Evolutionary conservation across 148 eudicot genomes (phyloP).

Genomic region (Rhododendron vialii): DNA sequence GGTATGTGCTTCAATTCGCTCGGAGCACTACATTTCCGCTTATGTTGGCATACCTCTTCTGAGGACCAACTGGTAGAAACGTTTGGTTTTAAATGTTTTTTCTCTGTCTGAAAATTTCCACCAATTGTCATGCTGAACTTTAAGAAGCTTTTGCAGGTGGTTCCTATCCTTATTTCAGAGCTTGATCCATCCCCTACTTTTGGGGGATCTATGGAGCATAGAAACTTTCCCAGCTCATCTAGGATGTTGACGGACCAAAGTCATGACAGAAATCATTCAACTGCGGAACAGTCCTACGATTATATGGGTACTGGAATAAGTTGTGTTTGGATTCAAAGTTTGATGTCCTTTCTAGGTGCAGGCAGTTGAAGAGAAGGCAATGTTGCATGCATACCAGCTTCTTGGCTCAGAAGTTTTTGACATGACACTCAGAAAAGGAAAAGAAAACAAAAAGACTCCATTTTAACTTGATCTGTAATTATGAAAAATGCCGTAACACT

Average conservation of each 20-base stretch:
- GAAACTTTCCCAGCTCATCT: constrained; percentile 13
- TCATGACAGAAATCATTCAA: constrained; percentile 17
- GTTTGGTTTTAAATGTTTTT: background rate
- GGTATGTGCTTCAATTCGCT: background rate
- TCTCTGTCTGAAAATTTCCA: background rate
- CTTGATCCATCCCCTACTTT: constrained; percentile 5
- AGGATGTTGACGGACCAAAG: constrained; percentile 1
- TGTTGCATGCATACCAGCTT: background rate
- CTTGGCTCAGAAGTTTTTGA: background rate
- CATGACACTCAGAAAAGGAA: background rate
- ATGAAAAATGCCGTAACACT: background rate
- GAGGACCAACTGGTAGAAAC: background rate
- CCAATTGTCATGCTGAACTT: background rate
- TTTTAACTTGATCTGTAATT: background rate
- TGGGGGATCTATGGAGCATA: constrained; percentile 12
- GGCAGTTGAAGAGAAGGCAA: background rate
- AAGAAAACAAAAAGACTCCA: background rate
- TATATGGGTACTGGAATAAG: constrained; percentile 18
- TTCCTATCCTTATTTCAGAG: background rate
- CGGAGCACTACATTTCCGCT: background rate
- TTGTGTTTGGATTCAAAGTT: background rate
- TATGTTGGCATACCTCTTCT: background rate
- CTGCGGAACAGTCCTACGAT: constrained; percentile 18
- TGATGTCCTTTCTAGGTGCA: background rate
- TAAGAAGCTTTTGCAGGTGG: constrained; percentile 6